Evolutionary conservation across 1,284 basidiomycete genomes (phyloP).

Genomic region (Moniliella sp.): DNA sequence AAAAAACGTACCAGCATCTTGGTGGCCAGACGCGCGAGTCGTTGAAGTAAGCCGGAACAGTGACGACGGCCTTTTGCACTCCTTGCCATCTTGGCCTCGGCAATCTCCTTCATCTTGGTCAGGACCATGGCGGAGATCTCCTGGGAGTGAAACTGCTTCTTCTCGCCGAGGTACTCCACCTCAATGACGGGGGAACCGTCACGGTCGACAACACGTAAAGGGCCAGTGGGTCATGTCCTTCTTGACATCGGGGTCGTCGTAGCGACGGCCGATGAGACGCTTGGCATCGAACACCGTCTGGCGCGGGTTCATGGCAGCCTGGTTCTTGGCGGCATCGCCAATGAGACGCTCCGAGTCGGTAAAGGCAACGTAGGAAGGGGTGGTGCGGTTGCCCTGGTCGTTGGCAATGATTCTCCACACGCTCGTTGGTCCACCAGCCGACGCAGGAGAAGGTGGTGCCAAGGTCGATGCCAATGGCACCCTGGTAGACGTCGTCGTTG

Average conservation of each 20-base stretch:
- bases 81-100: conserved; percentile 46
- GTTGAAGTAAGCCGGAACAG: conserved; percentile 53
- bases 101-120: conserved; percentile 80
- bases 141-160: conserved; percentile 44
- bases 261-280: conserved; percentile 87
- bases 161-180: conserved; percentile 44
- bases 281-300: conserved; percentile 41
- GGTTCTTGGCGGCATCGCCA: conserved; percentile 49
- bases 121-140: conserved; percentile 94
- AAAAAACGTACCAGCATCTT: conserved; percentile 37
- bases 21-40: conserved; percentile 47
- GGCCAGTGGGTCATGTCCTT: conserved; percentile 54
- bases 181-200: conserved; percentile 42
- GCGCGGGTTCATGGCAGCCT: conserved; percentile 81
- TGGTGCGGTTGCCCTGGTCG: conserved; percentile 75
- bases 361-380: conserved; percentile 96
- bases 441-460: conserved; percentile 72
- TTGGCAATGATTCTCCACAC: conserved; percentile 36
- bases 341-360: conserved; percentile 91
- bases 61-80: conserved; percentile 48
- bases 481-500: conserved; percentile 69
- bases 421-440: conserved; percentile 28
- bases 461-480: conserved; percentile 64
- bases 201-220: conserved; percentile 43
- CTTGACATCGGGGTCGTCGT: conserved; percentile 49